phyloP scores from a whole-genome alignment of 2,329 filamentous ascomycete genomes.

The Claviceps purpurea region DNA sequence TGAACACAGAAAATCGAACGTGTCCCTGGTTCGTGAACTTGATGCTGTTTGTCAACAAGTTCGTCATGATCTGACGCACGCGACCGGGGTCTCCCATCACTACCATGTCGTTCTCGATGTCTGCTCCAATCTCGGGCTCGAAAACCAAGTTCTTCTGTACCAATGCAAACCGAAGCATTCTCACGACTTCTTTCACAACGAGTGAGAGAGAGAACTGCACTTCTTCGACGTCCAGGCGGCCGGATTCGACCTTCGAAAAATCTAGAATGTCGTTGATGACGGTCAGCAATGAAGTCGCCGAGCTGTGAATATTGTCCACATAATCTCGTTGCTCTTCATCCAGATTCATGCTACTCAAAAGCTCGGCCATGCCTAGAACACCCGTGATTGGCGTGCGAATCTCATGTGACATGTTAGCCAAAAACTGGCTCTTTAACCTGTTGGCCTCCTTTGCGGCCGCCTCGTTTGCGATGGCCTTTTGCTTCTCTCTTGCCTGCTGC shows the following conservation, averaged over 20 bases:
- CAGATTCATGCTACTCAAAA: conserved; percentile 55
- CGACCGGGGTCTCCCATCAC: conserved; percentile 80
- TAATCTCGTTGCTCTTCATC: conserved; percentile 60
- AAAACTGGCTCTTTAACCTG: conserved; percentile 65
- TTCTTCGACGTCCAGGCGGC: conserved; percentile 64
- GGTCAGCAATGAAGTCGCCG: conserved; percentile 67
- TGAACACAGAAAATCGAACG: conserved; percentile 52
- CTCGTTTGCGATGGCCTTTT: conserved; percentile 58
- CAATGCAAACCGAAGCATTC: conserved; percentile 79
- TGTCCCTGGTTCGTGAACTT: conserved; percentile 60
- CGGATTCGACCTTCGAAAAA: conserved; percentile 76
- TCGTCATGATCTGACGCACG: conserved; percentile 71
- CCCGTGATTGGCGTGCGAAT: conserved; percentile 68
- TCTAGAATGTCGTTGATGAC: conserved; percentile 88
- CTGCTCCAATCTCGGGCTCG: conserved; percentile 46
- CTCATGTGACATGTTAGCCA: conserved; percentile 74
- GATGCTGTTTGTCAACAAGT: conserved; percentile 63
- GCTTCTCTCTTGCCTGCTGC: conserved; percentile 54
- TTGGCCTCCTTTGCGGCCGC: conserved; percentile 69
- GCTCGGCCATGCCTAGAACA: conserved; percentile 67
- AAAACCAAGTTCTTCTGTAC: conserved; percentile 67
- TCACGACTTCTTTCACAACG: conserved; percentile 65
- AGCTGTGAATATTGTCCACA: conserved; percentile 65
- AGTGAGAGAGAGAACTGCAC: conserved; percentile 66
- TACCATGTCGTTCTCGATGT: conserved; percentile 54